phyloP scores from a whole-genome alignment of 768 basidiomycete species.

The Leccinellum albellum region DNA sequence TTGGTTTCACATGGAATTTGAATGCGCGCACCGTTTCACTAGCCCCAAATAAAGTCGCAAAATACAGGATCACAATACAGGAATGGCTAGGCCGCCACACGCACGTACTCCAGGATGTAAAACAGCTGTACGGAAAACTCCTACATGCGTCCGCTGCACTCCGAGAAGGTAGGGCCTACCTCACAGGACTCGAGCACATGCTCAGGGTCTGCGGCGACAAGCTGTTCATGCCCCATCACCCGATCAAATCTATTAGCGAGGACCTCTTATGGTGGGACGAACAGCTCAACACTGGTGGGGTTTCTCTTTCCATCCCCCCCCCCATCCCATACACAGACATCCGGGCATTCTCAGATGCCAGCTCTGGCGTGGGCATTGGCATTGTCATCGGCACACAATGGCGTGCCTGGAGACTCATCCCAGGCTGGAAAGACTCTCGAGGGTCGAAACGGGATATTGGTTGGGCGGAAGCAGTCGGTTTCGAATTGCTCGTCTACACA shows the following conservation, averaged over 20 bases:
- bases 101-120: background rate
- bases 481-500: background rate
- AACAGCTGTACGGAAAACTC: background rate
- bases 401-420: background rate
- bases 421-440: background rate
- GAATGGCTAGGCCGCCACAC: rapidly evolving
- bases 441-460: background rate
- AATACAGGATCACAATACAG: background rate
- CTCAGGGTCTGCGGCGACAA: background rate
- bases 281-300: background rate
- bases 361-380: background rate
- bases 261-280: background rate
- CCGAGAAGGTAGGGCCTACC: background rate
- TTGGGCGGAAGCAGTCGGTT: background rate
- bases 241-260: background rate
- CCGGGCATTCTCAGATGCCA: background rate
- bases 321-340: background rate
- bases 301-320: background rate
- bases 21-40: background rate
- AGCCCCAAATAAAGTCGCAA: background rate
- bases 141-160: background rate
- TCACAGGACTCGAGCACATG: background rate
- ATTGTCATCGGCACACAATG: background rate
- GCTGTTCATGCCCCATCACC: background rate
- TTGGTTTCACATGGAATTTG: background rate